Conservation (phyloP, 768 basidiomycete genomes). For the Phlebiopsis flavidoalba region DNA sequence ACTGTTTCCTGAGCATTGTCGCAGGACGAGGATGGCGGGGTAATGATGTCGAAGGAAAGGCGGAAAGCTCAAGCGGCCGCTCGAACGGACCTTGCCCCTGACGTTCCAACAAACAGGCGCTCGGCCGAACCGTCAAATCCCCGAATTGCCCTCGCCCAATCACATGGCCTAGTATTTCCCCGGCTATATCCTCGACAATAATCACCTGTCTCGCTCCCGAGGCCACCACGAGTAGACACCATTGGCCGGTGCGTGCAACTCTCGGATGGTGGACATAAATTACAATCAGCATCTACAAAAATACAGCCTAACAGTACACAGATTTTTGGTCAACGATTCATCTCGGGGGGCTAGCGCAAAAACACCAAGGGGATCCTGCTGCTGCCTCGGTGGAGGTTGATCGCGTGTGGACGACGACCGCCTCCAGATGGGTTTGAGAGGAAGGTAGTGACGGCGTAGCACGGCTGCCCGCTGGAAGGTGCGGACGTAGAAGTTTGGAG, state of each 20-base stretch:
- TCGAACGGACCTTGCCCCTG: neutral
- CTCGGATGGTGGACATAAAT: neutral
- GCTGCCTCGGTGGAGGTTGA: neutral
- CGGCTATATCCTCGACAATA: neutral
- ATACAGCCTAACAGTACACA: neutral
- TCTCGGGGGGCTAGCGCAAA: conserved; percentile 5
- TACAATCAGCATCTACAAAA: neutral
- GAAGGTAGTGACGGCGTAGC: neutral
- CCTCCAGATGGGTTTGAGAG: conserved; percentile 2
- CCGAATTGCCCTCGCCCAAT: conserved; percentile 9
- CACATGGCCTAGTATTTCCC: conserved; percentile 8
- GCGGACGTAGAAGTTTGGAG: conserved; percentile 8
- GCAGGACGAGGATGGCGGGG: conserved; percentile 12
- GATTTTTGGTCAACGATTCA: neutral
- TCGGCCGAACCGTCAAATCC: conserved; percentile 15
- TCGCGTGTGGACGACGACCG: neutral
- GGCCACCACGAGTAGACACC: neutral
- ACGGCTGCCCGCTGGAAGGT: neutral
- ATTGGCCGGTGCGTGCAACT: neutral
- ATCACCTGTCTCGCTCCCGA: conserved; percentile 8
- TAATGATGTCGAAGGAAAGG: conserved; percentile 11
- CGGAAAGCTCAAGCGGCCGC: neutral
- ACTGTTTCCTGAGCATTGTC: conserved; percentile 61
- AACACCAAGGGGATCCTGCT: conserved; percentile 11
- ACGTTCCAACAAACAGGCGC: conserved; percentile 5